Conservation (phyloP, 148 eudicot species). For the Fagopyrum homotropicum region DNA sequence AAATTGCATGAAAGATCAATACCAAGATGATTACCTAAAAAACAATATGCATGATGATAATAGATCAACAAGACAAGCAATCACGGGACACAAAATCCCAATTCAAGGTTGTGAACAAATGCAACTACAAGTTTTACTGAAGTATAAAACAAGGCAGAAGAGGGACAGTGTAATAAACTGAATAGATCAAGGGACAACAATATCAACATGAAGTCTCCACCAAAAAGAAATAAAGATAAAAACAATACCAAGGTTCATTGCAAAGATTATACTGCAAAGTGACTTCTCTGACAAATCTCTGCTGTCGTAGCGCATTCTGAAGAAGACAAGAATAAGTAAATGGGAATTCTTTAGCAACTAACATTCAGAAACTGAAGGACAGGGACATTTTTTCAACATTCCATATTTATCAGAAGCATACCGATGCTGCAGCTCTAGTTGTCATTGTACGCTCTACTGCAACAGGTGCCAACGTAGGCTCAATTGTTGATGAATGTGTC, state of each 20-base stretch:
- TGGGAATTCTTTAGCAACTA: background rate
- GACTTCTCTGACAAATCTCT: slow-evolving; percentile 93
- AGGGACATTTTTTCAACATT: background rate
- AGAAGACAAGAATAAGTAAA: slow-evolving; percentile 12
- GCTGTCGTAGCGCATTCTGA: slow-evolving; percentile 92
- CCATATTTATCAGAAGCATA: slow-evolving; percentile 19
- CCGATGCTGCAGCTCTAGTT: slow-evolving; percentile 98
- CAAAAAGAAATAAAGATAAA: too few species aligned
- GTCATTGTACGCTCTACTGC: slow-evolving; percentile 98
- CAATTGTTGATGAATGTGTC: slow-evolving; percentile 85
- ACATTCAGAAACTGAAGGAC: background rate
- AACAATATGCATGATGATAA: background rate
- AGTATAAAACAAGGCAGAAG: background rate
- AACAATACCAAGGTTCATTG: slow-evolving; percentile 87
- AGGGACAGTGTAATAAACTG: background rate
- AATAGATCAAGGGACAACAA: slow-evolving; percentile 12
- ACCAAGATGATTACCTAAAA: background rate
- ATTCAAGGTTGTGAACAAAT: background rate
- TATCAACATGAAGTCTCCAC: slow-evolving; percentile 37
- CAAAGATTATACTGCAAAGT: slow-evolving; percentile 92
- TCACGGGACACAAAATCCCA: background rate
- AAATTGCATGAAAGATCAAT: slow-evolving; percentile 10
- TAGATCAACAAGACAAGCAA: background rate
- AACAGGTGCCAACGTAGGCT: slow-evolving; percentile 98
- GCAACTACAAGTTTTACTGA: background rate